Base-by-base conservation (phyloP, 2,329 filamentous ascomycete species). In the Alternaria novae-zelandiae region DNA sequence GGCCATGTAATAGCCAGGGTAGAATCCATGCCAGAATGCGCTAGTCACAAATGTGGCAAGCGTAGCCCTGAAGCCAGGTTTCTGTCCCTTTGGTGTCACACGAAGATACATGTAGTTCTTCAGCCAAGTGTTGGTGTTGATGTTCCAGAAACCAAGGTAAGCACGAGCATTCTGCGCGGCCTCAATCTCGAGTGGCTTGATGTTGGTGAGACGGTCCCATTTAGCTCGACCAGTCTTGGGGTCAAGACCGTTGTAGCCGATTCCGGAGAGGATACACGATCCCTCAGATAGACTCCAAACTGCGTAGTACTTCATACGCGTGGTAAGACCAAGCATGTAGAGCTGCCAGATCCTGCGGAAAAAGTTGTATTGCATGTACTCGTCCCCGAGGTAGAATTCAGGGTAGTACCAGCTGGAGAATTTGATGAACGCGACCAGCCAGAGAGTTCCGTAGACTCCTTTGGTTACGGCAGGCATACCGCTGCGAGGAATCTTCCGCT, bases 21-120 rank as follows among this genome's bases (percentile, higher is more conserved):
- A 96, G 81, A 99, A 99, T 28, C 96, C 96, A 76, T 99, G 96
- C 96, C 96, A 99, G 70, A 98, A 90, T 4, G 96, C 95, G 75
- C 94, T 97, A 20, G 96, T 98, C 7, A 89, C 88, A 78, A 99
- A 99, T 0, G 96, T 99, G 32, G 94, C 93, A 83, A 99, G 83
- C 74, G 92, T 98, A 54, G 96, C 96, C 63, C 94, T 87, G 83
- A 99, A 99, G 1, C 96, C 96, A 10, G 96, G 96, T 80, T 98
- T 99, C 85, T 94, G 96, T 57, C 96, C 96, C 71, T 92, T 91
- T 0, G 96, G 96, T 0, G 96, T 99, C 4, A 99, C 96, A 23
- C 96, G 90, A 51, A 99, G 86, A 77, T 98, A 99, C 71, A 99
- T 86, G 77, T 97, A 99, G 80, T 98, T 97, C 50, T 94, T 89